These are phyloP conservation scores for Trichocomaceae sp. DNA, from an alignment of 2,329 filamentous ascomycete species.

Conservation along the genomic window DNA sequence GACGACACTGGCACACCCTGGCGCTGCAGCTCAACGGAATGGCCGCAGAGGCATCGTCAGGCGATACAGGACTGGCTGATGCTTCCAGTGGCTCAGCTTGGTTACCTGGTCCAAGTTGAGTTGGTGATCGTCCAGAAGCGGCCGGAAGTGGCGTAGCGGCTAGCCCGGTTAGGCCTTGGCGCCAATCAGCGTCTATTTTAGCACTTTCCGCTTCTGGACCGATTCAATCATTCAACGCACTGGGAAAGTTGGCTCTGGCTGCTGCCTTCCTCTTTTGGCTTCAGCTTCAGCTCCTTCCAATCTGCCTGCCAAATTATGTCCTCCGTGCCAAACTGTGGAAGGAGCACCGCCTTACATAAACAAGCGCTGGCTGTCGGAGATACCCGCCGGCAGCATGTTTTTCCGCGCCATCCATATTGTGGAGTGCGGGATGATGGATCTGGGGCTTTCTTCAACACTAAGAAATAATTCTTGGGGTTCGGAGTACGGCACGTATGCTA, in stretches of 20 bases:
- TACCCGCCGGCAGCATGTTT: background rate
- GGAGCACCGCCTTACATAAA: background rate
- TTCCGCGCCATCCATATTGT: background rate
- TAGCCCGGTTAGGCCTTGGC: background rate
- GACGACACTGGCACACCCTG: too few species aligned
- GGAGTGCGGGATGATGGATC: background rate
- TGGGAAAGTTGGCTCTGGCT: too few species aligned
- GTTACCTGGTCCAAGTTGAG: background rate
- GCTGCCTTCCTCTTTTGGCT: background rate
- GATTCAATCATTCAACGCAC: too few species aligned
- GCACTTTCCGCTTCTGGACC: background rate
- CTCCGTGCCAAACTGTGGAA: too few species aligned
- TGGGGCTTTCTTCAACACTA: too few species aligned
- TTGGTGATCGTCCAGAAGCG: conserved; percentile 2
- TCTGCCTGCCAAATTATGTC: too few species aligned
- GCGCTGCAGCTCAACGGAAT: background rate
- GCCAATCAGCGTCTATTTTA: background rate
- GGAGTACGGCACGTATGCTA: background rate
- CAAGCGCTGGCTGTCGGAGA: background rate
- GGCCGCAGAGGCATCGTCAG: background rate
- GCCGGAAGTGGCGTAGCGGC: conserved; percentile 2
- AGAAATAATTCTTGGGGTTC: background rate
- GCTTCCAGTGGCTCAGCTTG: background rate
- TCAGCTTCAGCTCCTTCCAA: background rate
- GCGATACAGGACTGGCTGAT: background rate